Base-by-base conservation (phyloP, 371 early-diverging fungal genomes). In the Amoeboaphelidium protococcarum region DNA sequence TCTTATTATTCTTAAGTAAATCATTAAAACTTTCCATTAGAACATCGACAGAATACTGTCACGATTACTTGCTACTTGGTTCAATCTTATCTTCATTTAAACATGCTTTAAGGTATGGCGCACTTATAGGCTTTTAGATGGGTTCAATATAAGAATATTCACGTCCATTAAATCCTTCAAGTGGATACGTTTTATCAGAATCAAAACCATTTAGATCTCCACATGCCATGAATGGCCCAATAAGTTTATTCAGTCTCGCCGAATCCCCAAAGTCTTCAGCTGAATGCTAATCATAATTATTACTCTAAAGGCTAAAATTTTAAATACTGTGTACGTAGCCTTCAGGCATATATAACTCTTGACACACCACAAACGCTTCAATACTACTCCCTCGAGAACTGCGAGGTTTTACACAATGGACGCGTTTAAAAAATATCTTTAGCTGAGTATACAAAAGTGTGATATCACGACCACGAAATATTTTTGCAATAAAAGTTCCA, bases 401-500 rank as follows among this genome's bases (percentile, higher is more conserved):
- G 56, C 86, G 68, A 13, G 99, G 99, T 57, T 98, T 98, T 52
- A 79, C 71, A 57, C 85, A 77, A 19, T 74, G 73, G 3, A 97
- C 96, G 0, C 61, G 61, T 16, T 72, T 66, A 65, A 94, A 98
- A 56, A 90, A 90, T 20, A 80, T 63, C 55, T 78, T 75, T 55
- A 98, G 75, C 53, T 95, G 95, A 20, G 78, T 71, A 53, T 83
- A 78, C 19, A 98, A 62, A 47, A 88, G 59, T 3, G 82, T 74
- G 23, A 87, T 78, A 53, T 91, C 91, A 54, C 80, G 76, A 40
- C 92, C 91, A 49, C 91, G 72, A 58, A 91, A 97, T 47, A 91
- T 95, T 60, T 96, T 95, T 31, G 89, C 89, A 21, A 90, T 80
- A 74, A 94, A 97, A 0, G 81, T 74, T 48, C 89, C 88, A 10